Conservation (phyloP, 148 eudicot genomes). For the Simmondsia chinensis region DNA sequence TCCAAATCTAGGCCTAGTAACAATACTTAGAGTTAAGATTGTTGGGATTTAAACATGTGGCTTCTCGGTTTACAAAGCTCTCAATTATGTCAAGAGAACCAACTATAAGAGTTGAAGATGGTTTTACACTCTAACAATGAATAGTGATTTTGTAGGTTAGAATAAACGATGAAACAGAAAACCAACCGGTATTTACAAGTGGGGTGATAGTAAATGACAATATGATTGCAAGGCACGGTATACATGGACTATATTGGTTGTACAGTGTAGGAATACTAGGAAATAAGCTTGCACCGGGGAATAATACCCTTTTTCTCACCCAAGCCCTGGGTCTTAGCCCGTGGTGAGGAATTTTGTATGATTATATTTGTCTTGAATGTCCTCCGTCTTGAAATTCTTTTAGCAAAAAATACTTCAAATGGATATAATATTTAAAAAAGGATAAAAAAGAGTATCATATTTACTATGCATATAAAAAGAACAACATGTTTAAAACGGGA, state of each 20-base stretch:
- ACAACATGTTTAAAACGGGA: too few relatives aligned
- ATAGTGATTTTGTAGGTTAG: slow-evolving; percentile 26
- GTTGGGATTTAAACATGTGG: too few relatives aligned
- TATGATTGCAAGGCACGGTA: slow-evolving; percentile 57
- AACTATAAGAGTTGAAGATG: too few relatives aligned
- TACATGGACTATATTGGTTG: slow-evolving; percentile 55
- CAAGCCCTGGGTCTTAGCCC: slow-evolving; percentile 34
- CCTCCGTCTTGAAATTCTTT: slow-evolving; percentile 20
- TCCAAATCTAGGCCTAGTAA: too few relatives aligned
- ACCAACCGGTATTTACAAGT: slow-evolving; percentile 28
- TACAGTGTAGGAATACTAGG: slow-evolving; percentile 44
- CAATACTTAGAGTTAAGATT: too few relatives aligned
- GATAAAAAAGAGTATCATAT: too few relatives aligned
- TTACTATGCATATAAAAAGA: too few relatives aligned
- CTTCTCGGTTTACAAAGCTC: too few relatives aligned
- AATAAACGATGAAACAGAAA: slow-evolving; percentile 26
- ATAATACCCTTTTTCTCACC: slow-evolving; percentile 43
- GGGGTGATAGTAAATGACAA: slow-evolving; percentile 50
- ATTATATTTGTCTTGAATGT: slow-evolving; percentile 55
- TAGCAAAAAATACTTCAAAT: too few relatives aligned
- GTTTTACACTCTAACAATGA: too few relatives aligned
- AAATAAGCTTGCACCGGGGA: slow-evolving; percentile 19
- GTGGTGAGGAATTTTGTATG: slow-evolving; percentile 48
- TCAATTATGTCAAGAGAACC: too few relatives aligned
- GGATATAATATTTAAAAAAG: too few relatives aligned